These are phyloP conservation scores for Xylaria sp. DNA, from an alignment of 2,329 filamentous ascomycete genomes.

Conservation along the genomic window DNA sequence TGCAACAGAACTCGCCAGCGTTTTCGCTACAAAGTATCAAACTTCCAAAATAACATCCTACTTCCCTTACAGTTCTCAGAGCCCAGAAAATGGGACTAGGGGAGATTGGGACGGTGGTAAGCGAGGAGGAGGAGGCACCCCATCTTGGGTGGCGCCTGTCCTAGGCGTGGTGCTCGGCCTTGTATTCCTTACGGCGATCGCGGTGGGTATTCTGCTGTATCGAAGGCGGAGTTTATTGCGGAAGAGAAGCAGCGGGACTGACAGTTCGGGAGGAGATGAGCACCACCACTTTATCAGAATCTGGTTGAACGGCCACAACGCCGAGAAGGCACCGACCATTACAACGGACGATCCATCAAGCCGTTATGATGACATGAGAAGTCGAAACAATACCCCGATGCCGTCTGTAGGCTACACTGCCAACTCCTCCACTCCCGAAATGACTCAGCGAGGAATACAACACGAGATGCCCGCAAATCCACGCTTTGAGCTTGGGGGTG, in stretches of 20 bases:
- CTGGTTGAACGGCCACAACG: conserved; percentile 58
- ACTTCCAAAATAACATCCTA: conserved; percentile 65
- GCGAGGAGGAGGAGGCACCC: conserved; percentile 52
- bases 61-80: conserved; percentile 65
- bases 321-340: conserved; percentile 57
- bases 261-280: conserved; percentile 56
- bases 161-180: conserved; percentile 70
- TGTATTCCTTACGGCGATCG: conserved; percentile 62
- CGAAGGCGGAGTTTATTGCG: conserved; percentile 58
- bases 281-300: conserved; percentile 59
- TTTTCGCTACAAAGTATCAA: conserved; percentile 68
- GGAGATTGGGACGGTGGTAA: conserved; percentile 41
- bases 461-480: conserved; percentile 40
- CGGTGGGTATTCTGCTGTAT: conserved; percentile 64
- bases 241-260: conserved; percentile 50
- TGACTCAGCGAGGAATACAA: conserved; percentile 33
- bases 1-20: conserved; percentile 55
- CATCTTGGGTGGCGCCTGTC: conserved; percentile 69
- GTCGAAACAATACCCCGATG: conserved; percentile 40
- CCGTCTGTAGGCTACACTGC: conserved; percentile 16
- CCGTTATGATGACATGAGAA: conserved; percentile 53
- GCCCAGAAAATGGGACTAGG: conserved; percentile 45
- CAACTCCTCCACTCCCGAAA: conserved; percentile 4
- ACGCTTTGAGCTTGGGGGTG: conserved; percentile 27
- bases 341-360: conserved; percentile 56